A percentile compares a stretch with the other conserved stretches of the same genome.
phyloP scores from a whole-genome alignment of 2,329 filamentous ascomycete species.

The Phaeosphaeria sp. region DNA sequence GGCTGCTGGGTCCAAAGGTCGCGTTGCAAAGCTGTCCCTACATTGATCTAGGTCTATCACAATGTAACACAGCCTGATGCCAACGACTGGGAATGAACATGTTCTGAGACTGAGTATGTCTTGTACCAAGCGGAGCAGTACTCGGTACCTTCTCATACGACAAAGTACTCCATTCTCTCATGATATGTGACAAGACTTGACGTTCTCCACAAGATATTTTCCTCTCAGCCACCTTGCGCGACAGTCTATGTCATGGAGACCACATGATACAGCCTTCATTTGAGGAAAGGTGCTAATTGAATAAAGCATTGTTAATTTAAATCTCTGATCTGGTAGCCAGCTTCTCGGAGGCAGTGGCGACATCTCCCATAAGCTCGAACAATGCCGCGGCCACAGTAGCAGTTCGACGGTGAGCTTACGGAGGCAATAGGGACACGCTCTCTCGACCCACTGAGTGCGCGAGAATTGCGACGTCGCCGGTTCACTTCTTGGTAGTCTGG shows the following conservation, averaged over 20 bases:
- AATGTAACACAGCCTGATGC: background rate
- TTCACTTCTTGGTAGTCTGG: background rate
- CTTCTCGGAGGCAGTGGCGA: constrained; percentile 50
- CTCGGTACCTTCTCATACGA: no score
- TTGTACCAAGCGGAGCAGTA: no score
- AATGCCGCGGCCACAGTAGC: constrained; percentile 47
- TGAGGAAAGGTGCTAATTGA: no score
- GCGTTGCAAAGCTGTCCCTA: constrained; percentile 16
- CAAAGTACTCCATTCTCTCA: no score
- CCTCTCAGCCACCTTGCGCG: no score
- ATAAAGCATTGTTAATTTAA: no score
- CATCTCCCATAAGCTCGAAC: constrained; percentile 53
- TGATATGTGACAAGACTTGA: no score
- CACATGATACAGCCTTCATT: no score
- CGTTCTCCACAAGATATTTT: no score
- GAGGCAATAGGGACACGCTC: constrained; percentile 18
- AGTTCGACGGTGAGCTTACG: constrained; percentile 33
- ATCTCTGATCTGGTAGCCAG: constrained; percentile 35
- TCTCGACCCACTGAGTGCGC: background rate
- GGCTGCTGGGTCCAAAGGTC: constrained; percentile 33
- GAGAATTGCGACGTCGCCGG: background rate
- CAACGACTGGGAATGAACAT: no score
- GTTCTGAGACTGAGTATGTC: no score
- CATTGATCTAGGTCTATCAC: background rate
- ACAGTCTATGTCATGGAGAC: no score